A percentile compares a stretch with the other conserved stretches of the same genome.
phyloP scores from a whole-genome alignment of 192 early-diverging fungal genomes.

The Coemansia sp. region DNA sequence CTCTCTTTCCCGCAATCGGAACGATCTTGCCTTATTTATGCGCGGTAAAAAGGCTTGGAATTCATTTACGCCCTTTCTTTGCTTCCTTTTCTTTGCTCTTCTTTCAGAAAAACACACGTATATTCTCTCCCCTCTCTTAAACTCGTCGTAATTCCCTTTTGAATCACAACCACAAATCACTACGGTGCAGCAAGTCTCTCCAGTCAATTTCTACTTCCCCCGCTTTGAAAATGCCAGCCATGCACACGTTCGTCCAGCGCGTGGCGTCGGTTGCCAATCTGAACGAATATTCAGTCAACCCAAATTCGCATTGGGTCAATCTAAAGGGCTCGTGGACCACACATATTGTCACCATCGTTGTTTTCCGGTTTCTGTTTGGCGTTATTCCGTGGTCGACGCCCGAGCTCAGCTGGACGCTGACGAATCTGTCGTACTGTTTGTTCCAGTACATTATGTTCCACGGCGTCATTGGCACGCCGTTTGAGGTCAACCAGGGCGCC shows the following conservation, averaged over 20 bases:
- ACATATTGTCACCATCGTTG: conserved; percentile 80
- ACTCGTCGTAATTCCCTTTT: no score
- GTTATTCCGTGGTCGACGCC: conserved; percentile 88
- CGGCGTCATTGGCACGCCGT: conserved; percentile 94
- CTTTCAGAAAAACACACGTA: conserved; percentile 4
- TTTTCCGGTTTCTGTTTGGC: conserved; percentile 74
- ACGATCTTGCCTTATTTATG: no score
- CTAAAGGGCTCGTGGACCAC: conserved; percentile 83
- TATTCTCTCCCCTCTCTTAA: background rate
- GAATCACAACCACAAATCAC: no score
- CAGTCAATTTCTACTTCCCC: background rate
- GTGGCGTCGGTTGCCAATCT: conserved; percentile 55
- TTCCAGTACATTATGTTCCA: conserved; percentile 99
- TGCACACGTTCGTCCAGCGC: conserved; percentile 52
- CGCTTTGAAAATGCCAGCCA: conserved; percentile 9
- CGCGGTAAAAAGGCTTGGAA: no score
- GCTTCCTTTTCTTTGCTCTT: conserved; percentile 18
- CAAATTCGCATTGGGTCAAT: conserved; percentile 62
- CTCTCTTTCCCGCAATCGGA: no score
- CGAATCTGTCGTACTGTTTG: conserved; percentile 87
- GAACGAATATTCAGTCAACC: conserved; percentile 55
- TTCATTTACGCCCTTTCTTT: no score
- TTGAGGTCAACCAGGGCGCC: conserved; percentile 90
- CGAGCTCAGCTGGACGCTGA: conserved; percentile 96
- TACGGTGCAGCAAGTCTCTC: background rate